Evolutionary conservation across 257 asterid species (phyloP), one percentile per base, ranked within the genome.

Genomic region (Przewalskia tangutica): DNA sequence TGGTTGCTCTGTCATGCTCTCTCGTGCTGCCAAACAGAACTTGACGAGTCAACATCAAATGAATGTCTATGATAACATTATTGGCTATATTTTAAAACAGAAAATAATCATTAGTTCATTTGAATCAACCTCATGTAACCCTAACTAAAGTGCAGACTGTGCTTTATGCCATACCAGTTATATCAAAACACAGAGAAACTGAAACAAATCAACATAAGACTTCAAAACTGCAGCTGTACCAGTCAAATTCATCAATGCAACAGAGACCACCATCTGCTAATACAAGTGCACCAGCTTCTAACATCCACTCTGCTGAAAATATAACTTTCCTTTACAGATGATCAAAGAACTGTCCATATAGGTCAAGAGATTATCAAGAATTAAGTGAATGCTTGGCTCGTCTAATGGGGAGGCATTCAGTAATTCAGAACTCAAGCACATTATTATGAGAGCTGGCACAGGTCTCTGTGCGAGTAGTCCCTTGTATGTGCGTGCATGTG

Each of bases 181-280:
- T 18, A 48, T 73, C 23, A 73, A 71, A 48, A 73, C 44, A 73
- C 13, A 18, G 13, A 7, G 44, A 73, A 73, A 50, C 44, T 23
- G 62, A 50, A 27, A 50, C 9, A 75, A 23, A 75, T 23, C 79
- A 75, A 27, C 62, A 14, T 75, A 50, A 48, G 14, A 75, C 62
- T 75, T 27, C 44, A 50, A 75, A 20, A 56, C 48, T 62, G 51
- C 34, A 65, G 66, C 50, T 59, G 50, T 90, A 94, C 98, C 99
- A 92, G 85, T 94, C 99, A 90, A 96, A 94, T 84, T 96, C 99
- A 83, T 96, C 99, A 77, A 96, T 96, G 90, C 99, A 96, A 85
- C 99, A 96, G 86, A 96, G 91, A 79, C 99, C 99, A 23, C 99
- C 99, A 85, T 96, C 99, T 79, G 99, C 99, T 86, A 96, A 87